A percentile compares a stretch with the other conserved stretches of the same genome.
Evolutionary conservation across 2,329 filamentous ascomycete species (phyloP).

Genomic region (Ophiostoma fasciatum): DNA sequence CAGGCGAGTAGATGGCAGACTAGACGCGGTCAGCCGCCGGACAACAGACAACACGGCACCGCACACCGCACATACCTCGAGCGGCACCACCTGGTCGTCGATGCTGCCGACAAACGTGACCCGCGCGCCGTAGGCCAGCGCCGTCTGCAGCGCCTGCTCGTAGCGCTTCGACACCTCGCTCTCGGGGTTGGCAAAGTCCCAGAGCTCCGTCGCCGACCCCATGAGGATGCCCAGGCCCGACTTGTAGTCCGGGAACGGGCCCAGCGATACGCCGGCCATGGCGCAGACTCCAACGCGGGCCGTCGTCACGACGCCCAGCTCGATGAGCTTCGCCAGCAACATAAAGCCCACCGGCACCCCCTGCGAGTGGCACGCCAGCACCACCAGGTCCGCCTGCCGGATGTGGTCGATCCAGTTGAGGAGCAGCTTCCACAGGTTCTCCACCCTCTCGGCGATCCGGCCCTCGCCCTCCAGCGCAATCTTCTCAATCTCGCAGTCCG

Average conservation of each 20-base stretch:
- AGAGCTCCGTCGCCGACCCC: slow-evolving; percentile 83
- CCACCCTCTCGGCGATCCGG: slow-evolving; percentile 75
- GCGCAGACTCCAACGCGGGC: slow-evolving; percentile 75
- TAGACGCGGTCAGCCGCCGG: slow-evolving; percentile 2
- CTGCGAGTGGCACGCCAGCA: slow-evolving; percentile 91
- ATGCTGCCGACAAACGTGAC: slow-evolving; percentile 88
- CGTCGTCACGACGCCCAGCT: slow-evolving; percentile 67
- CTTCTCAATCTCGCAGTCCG: slow-evolving; percentile 75
- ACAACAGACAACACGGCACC: not conserved
- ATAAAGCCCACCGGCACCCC: slow-evolving; percentile 89
- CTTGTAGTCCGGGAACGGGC: slow-evolving; percentile 85
- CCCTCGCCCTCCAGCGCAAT: slow-evolving; percentile 92
- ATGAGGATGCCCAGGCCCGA: slow-evolving; percentile 75
- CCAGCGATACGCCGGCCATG: slow-evolving; percentile 78
- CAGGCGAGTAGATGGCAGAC: slow-evolving; percentile 77
- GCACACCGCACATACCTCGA: slow-evolving; percentile 42
- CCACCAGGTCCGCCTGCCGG: slow-evolving; percentile 70
- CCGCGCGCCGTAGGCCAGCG: slow-evolving; percentile 63
- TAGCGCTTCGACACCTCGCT: slow-evolving; percentile 76
- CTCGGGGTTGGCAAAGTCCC: slow-evolving; percentile 75
- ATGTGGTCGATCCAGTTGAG: slow-evolving; percentile 92
- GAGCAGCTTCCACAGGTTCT: slow-evolving; percentile 85
- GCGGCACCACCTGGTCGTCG: slow-evolving; percentile 86
- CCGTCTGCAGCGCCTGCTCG: slow-evolving; percentile 56
- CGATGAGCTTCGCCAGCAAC: slow-evolving; percentile 82